Conservation (phyloP, 129 eudicot genomes). For the Gnaphalium uliginosum region DNA sequence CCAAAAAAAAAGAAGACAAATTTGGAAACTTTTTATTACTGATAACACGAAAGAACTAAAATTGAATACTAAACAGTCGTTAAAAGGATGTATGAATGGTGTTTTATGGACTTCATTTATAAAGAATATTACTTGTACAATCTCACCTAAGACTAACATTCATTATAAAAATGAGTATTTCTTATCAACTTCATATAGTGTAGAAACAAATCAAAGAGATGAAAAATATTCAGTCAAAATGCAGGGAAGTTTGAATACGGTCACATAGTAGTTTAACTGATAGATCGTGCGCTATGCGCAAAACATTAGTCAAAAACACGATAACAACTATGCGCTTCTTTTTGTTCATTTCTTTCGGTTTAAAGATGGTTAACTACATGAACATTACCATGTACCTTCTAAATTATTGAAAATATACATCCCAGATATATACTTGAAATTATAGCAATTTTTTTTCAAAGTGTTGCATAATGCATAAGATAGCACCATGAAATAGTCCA, state of each 20-base stretch:
- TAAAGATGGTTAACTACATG: not conserved
- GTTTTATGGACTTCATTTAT: not conserved
- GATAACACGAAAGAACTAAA: not conserved
- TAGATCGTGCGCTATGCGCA: not conserved
- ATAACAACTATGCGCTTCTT: not conserved
- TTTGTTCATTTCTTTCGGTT: not conserved
- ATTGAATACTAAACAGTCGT: constrained; percentile 8
- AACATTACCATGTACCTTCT: not conserved
- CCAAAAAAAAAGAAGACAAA: not conserved
- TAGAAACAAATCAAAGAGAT: constrained; percentile 1
- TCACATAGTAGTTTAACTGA: not conserved
- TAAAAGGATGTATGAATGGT: not conserved
- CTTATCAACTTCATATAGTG: constrained; percentile 10
- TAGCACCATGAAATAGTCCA: constrained; percentile 5
- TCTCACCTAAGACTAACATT: not conserved
- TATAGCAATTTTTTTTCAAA: not conserved
- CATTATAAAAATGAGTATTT: not conserved
- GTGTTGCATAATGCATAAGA: not conserved
- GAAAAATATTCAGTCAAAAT: not conserved
- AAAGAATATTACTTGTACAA: not conserved
- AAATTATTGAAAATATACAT: not conserved
- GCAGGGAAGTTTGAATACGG: not conserved
- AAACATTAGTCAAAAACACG: not conserved
- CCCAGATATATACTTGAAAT: not conserved
- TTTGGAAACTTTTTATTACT: not conserved